phyloP scores from a whole-genome alignment of 2,329 filamentous ascomycete genomes.

The Drechslerella dactyloides region DNA sequence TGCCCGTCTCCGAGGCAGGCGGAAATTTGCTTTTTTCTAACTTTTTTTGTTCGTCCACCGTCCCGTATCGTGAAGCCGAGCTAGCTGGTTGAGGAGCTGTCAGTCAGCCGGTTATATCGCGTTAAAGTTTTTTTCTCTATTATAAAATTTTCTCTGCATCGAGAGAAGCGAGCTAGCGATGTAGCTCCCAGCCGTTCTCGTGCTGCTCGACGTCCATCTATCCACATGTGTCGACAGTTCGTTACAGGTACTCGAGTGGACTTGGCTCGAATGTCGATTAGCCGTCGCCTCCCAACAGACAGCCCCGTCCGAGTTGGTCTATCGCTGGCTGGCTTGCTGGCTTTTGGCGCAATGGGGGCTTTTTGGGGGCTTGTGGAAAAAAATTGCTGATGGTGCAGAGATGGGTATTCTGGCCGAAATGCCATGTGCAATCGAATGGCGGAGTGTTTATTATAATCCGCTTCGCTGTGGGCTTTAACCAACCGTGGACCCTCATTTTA shows the following conservation, averaged over 20 bases:
- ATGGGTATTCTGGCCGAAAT: slow-evolving; percentile 1
- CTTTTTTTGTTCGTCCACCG: slow-evolving; percentile 12
- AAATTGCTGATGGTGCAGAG: background rate
- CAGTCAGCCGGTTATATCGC: background rate
- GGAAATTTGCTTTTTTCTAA: too few species aligned
- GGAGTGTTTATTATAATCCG: background rate
- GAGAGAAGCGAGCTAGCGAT: too few species aligned
- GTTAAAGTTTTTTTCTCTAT: background rate
- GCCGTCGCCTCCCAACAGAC: too few species aligned
- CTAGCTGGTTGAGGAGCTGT: background rate
- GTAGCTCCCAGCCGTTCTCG: too few species aligned
- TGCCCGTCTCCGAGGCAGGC: slow-evolving; percentile 30
- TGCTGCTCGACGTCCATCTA: too few species aligned
- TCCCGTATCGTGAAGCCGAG: background rate
- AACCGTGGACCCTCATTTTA: too few species aligned
- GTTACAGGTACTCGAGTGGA: too few species aligned
- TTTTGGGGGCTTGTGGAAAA: background rate
- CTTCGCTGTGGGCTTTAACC: background rate
- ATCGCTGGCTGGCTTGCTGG: background rate
- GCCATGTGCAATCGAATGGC: background rate
- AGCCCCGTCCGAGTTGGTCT: background rate
- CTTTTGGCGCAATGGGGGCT: background rate
- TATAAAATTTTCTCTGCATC: too few species aligned
- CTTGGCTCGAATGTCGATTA: too few species aligned
- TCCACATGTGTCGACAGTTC: too few species aligned